Evolutionary conservation across 2,329 filamentous ascomycete genomes (phyloP).

Genomic region (Phaeosphaeria sp.): DNA sequence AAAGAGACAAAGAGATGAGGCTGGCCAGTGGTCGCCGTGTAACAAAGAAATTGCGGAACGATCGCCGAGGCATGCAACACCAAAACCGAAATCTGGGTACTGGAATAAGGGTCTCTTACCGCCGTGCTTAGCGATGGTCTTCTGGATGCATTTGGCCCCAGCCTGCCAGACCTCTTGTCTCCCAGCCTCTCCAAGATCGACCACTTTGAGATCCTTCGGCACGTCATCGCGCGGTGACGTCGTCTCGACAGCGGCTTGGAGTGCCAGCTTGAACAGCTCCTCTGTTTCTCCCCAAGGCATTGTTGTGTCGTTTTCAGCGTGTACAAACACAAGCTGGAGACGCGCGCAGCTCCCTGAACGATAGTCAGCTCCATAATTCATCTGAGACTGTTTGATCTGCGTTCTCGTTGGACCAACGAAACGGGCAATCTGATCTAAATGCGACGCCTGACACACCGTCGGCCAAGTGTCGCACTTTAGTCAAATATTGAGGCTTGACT

Average conservation of each 20-base stretch:
- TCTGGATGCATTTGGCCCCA: constrained; percentile 33
- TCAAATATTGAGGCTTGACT: constrained; percentile 12
- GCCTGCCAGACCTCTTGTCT: constrained; percentile 39
- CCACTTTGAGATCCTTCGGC: constrained; percentile 20
- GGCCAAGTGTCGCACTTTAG: neutral
- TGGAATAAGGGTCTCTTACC: constrained; percentile 28
- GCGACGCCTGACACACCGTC: neutral
- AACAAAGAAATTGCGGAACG: neutral
- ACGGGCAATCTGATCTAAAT: neutral
- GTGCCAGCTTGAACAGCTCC: constrained; percentile 35
- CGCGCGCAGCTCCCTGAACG: constrained; percentile 17
- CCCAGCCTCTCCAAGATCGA: constrained; percentile 45
- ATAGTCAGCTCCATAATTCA: constrained; percentile 6
- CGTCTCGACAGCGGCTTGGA: constrained; percentile 29
- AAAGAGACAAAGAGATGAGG: neutral
- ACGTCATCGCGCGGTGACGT: constrained; percentile 15
- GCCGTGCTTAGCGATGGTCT: constrained; percentile 46
- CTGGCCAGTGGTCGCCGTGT: neutral
- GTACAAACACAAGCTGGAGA: constrained; percentile 39
- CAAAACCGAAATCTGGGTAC: neutral
- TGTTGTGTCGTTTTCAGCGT: constrained; percentile 42
- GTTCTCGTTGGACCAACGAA: neutral
- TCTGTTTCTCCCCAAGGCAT: constrained; percentile 47
- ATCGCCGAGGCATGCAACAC: neutral
- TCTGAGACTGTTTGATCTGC: neutral